Conservation (phyloP, 495 filamentous ascomycete genomes). For the Letharia columbiana region DNA sequence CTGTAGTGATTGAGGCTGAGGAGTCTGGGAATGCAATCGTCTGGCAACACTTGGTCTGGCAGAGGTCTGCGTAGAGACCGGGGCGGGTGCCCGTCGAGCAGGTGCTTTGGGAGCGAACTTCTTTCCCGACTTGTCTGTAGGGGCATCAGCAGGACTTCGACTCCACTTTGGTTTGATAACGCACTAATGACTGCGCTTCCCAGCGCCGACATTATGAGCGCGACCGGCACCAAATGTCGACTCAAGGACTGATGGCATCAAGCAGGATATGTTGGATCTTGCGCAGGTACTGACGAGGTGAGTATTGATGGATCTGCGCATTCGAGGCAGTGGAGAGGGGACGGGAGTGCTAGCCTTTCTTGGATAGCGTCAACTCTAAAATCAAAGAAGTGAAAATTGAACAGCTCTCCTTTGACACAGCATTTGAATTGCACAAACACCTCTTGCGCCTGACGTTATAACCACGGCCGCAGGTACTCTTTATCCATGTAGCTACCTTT, state of each 20-base stretch:
- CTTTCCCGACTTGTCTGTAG: constrained; percentile 46
- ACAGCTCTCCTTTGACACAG: constrained; percentile 6
- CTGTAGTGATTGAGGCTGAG: constrained; percentile 30
- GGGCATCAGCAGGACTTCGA: constrained; percentile 11
- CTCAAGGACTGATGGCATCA: neutral
- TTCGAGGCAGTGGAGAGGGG: neutral
- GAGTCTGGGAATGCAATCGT: constrained; percentile 31
- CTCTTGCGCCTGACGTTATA: constrained; percentile 1
- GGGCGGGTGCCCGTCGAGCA: constrained; percentile 36
- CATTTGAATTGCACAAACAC: neutral
- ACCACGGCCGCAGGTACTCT: neutral
- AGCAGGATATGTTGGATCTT: neutral
- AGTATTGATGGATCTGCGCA: neutral
- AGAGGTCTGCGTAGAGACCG: constrained; percentile 29
- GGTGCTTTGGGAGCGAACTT: constrained; percentile 47
- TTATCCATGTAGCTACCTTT: neutral
- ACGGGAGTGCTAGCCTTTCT: neutral
- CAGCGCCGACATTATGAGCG: constrained; percentile 43
- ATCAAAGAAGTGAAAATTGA: constrained; percentile 1
- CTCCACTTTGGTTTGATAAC: constrained; percentile 18
- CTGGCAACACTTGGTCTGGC: constrained; percentile 36
- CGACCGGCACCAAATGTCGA: constrained; percentile 9
- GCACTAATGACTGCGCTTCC: constrained; percentile 52
- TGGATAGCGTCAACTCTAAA: neutral
- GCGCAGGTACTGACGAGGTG: neutral